Conservation (phyloP, 2,329 filamentous ascomycete species). For the Macroventuria anomochaeta region DNA sequence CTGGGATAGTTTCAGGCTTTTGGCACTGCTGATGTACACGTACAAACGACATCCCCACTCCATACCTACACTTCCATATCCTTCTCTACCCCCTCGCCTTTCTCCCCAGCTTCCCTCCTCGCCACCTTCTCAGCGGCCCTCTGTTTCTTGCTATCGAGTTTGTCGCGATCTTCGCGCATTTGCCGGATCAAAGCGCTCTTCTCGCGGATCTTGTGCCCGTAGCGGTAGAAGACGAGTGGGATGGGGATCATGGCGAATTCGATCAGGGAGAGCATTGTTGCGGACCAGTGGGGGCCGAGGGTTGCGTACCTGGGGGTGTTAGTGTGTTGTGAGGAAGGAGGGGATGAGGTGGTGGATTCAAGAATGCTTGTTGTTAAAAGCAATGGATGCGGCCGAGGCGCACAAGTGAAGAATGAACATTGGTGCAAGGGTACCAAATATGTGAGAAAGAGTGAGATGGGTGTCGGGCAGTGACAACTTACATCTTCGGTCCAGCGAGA, state of each 20-base stretch:
- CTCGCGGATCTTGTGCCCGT: slow-evolving; percentile 63
- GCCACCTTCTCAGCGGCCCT: slow-evolving; percentile 51
- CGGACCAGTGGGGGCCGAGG: slow-evolving; percentile 78
- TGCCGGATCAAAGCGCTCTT: slow-evolving; percentile 61
- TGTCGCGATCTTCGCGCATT: slow-evolving; percentile 54
- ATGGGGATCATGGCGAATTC: slow-evolving; percentile 79
- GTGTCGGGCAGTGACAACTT: slow-evolving; percentile 5
- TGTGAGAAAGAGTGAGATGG: background rate
- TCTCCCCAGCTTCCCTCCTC: slow-evolving; percentile 43
- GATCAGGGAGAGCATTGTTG: slow-evolving; percentile 75
- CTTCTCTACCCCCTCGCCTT: slow-evolving; percentile 13
- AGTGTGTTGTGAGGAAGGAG: background rate
- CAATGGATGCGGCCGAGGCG: too few species aligned
- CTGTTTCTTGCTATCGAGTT: slow-evolving; percentile 49
- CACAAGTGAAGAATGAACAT: too few species aligned
- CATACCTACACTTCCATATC: slow-evolving; percentile 18
- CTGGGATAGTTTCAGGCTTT: too few species aligned
- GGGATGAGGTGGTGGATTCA: background rate
- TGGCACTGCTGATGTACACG: too few species aligned
- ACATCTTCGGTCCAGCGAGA: slow-evolving; percentile 72
- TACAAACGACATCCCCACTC: too few species aligned
- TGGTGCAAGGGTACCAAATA: too few species aligned
- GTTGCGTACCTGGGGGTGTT: slow-evolving; percentile 59
- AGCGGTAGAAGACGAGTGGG: slow-evolving; percentile 76
- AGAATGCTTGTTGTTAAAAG: too few species aligned